Percentiles rank a stretch among this genome's conserved stretches.
Conservation (phyloP, 192 early-diverging fungal genomes). For the Mortierella claussenii region DNA sequence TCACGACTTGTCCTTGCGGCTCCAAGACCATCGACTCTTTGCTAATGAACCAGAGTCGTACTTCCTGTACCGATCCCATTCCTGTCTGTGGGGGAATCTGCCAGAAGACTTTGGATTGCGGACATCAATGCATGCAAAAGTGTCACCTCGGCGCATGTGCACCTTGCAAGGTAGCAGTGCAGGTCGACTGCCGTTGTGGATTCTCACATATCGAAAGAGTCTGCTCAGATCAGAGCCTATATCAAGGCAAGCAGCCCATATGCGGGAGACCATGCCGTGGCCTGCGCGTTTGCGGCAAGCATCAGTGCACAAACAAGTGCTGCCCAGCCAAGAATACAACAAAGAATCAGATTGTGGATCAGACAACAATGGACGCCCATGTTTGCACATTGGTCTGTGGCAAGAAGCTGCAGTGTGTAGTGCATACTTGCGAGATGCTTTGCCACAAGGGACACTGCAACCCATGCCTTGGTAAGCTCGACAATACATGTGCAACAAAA, state of each 20-base stretch:
- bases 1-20: slow-evolving; percentile 66
- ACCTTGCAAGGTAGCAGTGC: slow-evolving; percentile 63
- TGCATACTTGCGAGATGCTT: slow-evolving; percentile 77
- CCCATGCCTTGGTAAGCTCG: slow-evolving; percentile 69
- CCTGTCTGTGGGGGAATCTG: slow-evolving; percentile 72
- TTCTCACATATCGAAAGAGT: slow-evolving; percentile 54
- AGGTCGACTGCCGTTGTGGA: slow-evolving; percentile 73
- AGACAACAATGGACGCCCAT: slow-evolving; percentile 59
- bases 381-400: slow-evolving; percentile 77
- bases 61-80: slow-evolving; percentile 61
- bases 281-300: slow-evolving; percentile 73
- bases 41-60: slow-evolving; percentile 37
- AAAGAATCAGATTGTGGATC: slow-evolving; percentile 24
- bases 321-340: slow-evolving; percentile 64
- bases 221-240: slow-evolving; percentile 56
- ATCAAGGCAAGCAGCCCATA: slow-evolving; percentile 56
- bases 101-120: slow-evolving; percentile 65
- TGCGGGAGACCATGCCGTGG: slow-evolving; percentile 72
- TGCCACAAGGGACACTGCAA: slow-evolving; percentile 86
- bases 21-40: slow-evolving; percentile 42
- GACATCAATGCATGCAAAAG: slow-evolving; percentile 65
- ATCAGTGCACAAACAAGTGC: slow-evolving; percentile 72
- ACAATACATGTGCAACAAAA: not conserved
- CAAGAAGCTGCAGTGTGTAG: slow-evolving; percentile 80
- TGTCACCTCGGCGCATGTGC: slow-evolving; percentile 75